Conservation (phyloP, 1,284 basidiomycete genomes). For the Termitomyces sp. region DNA sequence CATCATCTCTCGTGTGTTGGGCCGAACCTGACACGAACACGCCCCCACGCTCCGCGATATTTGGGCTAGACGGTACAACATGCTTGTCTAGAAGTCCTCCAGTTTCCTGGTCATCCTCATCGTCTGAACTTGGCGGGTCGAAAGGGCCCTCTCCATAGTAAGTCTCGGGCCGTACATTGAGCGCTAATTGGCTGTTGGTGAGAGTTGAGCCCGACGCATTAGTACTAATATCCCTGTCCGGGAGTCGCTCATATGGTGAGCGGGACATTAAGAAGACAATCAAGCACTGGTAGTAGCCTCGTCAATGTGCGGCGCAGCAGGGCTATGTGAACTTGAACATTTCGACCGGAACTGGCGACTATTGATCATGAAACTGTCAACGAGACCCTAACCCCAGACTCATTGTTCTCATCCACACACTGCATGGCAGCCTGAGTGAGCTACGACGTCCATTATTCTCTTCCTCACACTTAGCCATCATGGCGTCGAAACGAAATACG, state of each 20-base stretch:
- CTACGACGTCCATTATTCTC: constrained; percentile 2
- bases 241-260: constrained; percentile 17
- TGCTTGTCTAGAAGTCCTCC: constrained; percentile 43
- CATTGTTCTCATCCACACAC: constrained; percentile 15
- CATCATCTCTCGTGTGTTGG: constrained; percentile 2
- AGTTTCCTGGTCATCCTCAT: constrained; percentile 61
- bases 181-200: constrained; percentile 13
- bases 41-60: constrained; percentile 25
- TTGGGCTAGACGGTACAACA: constrained; percentile 24
- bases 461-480: neutral
- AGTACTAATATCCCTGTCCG: constrained; percentile 3
- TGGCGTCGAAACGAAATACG: constrained; percentile 29
- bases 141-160: constrained; percentile 72
- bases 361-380: neutral
- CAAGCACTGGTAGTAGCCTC: constrained; percentile 2
- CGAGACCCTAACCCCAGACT: constrained; percentile 21
- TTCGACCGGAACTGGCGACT: neutral
- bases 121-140: constrained; percentile 66
- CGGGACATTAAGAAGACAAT: constrained; percentile 6
- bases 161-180: constrained; percentile 33
- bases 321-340: neutral
- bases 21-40: constrained; percentile 11
- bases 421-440: constrained; percentile 13
- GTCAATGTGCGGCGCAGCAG: neutral
- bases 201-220: constrained; percentile 5